Conservation (phyloP, 1,284 basidiomycete genomes). For the Sporisorium scitamineum region DNA sequence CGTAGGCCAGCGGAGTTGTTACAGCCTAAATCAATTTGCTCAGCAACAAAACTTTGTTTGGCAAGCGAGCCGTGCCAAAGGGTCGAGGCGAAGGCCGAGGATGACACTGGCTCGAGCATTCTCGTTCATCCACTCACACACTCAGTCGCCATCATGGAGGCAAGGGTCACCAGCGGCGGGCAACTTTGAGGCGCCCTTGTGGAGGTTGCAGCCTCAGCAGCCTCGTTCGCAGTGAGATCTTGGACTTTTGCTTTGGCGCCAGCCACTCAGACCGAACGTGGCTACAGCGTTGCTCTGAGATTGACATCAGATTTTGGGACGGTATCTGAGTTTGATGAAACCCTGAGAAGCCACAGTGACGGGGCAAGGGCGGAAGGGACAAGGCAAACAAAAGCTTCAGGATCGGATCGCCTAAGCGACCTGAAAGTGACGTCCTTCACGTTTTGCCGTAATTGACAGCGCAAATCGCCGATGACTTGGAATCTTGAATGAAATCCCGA, state of each 20-base stretch:
- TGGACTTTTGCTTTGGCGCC: too few species aligned
- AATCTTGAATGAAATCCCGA: background rate
- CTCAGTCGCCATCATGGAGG: background rate
- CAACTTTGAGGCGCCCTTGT: background rate
- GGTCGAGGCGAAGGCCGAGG: background rate
- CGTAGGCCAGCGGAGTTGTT: slow-evolving; percentile 7
- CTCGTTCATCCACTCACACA: background rate
- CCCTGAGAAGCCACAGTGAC: background rate
- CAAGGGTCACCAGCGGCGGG: background rate
- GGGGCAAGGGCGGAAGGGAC: background rate
- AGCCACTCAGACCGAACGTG: background rate
- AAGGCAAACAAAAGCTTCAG: background rate
- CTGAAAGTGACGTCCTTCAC: slow-evolving; percentile 16
- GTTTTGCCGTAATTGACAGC: slow-evolving; percentile 21
- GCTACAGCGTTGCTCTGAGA: background rate
- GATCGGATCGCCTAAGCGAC: slow-evolving; percentile 46
- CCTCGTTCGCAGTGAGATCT: background rate
- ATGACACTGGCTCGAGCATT: background rate
- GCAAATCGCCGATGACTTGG: slow-evolving; percentile 24
- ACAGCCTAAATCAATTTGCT: slow-evolving; percentile 5
- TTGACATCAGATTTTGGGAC: background rate
- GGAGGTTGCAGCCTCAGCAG: slow-evolving; percentile 6
- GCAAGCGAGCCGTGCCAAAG: background rate
- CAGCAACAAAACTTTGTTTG: slow-evolving; percentile 1
- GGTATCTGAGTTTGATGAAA: background rate